Evolutionary conservation across 306 rosid genomes (phyloP).

Genomic region (Myrica gale): DNA sequence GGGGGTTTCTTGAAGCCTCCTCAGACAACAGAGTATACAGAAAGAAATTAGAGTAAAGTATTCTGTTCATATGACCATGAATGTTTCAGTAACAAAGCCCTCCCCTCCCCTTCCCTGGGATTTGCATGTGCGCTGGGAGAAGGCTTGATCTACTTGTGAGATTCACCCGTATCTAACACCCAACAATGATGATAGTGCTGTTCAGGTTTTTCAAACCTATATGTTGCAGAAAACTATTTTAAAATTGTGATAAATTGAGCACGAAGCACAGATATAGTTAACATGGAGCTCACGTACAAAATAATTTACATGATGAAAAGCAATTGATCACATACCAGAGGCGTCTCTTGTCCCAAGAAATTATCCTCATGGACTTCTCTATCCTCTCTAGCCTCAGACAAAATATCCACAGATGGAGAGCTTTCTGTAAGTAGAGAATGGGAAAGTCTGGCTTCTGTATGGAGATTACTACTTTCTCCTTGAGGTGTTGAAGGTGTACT

Average conservation of each 20-base stretch:
- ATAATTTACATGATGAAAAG: slow-evolving; percentile 12
- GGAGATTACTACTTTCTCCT: slow-evolving; percentile 62
- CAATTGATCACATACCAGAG: slow-evolving; percentile 60
- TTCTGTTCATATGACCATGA: neutral
- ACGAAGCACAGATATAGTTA: neutral
- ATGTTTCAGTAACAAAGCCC: neutral
- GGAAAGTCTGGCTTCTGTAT: slow-evolving; percentile 63
- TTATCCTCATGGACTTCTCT: slow-evolving; percentile 56
- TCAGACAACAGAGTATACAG: slow-evolving; percentile 43
- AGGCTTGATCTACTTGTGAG: neutral
- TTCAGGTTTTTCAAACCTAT: neutral
- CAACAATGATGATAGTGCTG: neutral
- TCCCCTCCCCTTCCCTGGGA: neutral
- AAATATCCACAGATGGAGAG: slow-evolving; percentile 68
- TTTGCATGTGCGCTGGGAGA: neutral
- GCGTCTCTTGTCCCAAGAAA: slow-evolving; percentile 72
- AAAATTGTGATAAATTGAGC: neutral
- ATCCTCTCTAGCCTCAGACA: slow-evolving; percentile 67
- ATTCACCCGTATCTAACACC: neutral
- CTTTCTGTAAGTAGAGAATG: slow-evolving; percentile 71
- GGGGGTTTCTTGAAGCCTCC: slow-evolving; percentile 69
- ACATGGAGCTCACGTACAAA: slow-evolving; percentile 8
- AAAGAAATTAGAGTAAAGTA: neutral
- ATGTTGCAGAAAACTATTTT: neutral
- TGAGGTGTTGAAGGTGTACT: slow-evolving; percentile 95